phyloP scores from a whole-genome alignment of 2,329 filamentous ascomycete species.

The Stachybotrys echinatus region DNA sequence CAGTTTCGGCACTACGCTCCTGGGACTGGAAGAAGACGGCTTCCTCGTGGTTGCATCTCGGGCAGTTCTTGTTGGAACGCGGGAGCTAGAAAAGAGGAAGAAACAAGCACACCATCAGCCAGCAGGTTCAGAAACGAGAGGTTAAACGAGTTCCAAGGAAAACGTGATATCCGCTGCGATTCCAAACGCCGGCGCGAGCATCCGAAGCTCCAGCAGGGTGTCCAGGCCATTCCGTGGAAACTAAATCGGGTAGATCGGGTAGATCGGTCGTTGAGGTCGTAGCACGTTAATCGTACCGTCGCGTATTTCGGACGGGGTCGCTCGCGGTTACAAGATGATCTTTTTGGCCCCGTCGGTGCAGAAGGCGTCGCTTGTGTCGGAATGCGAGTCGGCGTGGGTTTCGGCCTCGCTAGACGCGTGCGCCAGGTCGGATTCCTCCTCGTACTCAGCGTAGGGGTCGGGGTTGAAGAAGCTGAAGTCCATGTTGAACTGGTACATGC shows the following conservation, averaged over 20 bases:
- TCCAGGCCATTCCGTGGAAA: too few species aligned
- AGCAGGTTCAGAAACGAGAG: conserved; percentile 22
- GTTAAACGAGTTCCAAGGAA: conserved; percentile 20
- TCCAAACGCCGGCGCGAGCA: not conserved
- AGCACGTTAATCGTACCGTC: too few species aligned
- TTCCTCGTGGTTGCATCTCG: conserved; percentile 78
- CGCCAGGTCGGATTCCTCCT: conserved; percentile 23
- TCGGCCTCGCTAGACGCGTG: conserved; percentile 16
- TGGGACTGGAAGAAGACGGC: conserved; percentile 99
- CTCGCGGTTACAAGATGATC: conserved; percentile 9
- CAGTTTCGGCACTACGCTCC: conserved; percentile 92
- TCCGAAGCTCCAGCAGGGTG: not conserved
- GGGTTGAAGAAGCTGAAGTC: conserved; percentile 19
- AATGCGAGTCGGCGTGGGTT: conserved; percentile 10
- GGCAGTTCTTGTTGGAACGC: conserved; percentile 79
- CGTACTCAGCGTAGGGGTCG: conserved; percentile 31
- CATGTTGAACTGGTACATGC: conserved; percentile 21
- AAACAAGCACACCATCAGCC: conserved; percentile 37
- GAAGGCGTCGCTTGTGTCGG: conserved; percentile 16
- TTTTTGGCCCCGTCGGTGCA: conserved; percentile 14
- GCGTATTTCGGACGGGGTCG: too few species aligned
- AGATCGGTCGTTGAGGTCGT: not conserved
- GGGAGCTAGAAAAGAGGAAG: conserved; percentile 67
- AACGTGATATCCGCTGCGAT: conserved; percentile 11
- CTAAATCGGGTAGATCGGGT: not conserved